Evolutionary conservation across 2,329 filamentous ascomycete genomes (phyloP).

Genomic region (Macrophomina phaseolina): DNA sequence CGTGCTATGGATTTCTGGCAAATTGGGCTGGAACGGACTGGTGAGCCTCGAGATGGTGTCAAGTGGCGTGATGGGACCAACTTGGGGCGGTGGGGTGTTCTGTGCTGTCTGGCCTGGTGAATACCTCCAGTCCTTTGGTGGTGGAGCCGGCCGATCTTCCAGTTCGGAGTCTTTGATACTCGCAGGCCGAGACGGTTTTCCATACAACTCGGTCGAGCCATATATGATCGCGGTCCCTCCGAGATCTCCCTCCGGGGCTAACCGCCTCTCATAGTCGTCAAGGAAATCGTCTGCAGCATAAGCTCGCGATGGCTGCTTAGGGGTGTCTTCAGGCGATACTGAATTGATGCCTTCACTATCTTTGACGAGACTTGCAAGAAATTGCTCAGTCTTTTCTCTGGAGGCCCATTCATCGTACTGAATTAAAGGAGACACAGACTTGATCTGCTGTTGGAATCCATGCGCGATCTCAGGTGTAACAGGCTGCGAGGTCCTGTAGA

Average conservation of each 20-base stretch:
- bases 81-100: background rate
- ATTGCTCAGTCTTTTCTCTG: slow-evolving; percentile 61
- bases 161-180: background rate
- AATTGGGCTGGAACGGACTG: slow-evolving; percentile 34
- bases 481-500: slow-evolving; percentile 45
- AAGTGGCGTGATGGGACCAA: slow-evolving; percentile 12
- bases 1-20: slow-evolving; percentile 46
- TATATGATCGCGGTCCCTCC: slow-evolving; percentile 47
- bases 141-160: slow-evolving; percentile 44
- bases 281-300: slow-evolving; percentile 34
- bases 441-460: slow-evolving; percentile 47
- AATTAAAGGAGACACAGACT: slow-evolving; percentile 58
- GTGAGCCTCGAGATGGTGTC: slow-evolving; percentile 15
- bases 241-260: slow-evolving; percentile 35
- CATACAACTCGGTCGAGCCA: slow-evolving; percentile 27
- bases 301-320: slow-evolving; percentile 32
- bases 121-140: slow-evolving; percentile 51
- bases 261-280: slow-evolving; percentile 25
- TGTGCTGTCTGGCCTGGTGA: slow-evolving; percentile 28
- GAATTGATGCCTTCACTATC: slow-evolving; percentile 30
- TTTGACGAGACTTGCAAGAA: slow-evolving; percentile 55
- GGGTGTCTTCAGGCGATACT: slow-evolving; percentile 24
- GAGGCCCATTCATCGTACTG: slow-evolving; percentile 55
- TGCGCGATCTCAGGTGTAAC: slow-evolving; percentile 49
- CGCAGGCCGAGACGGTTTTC: slow-evolving; percentile 22